Evolutionary conservation across 106 monocot species (phyloP).

Genomic region (Allium sativum): DNA sequence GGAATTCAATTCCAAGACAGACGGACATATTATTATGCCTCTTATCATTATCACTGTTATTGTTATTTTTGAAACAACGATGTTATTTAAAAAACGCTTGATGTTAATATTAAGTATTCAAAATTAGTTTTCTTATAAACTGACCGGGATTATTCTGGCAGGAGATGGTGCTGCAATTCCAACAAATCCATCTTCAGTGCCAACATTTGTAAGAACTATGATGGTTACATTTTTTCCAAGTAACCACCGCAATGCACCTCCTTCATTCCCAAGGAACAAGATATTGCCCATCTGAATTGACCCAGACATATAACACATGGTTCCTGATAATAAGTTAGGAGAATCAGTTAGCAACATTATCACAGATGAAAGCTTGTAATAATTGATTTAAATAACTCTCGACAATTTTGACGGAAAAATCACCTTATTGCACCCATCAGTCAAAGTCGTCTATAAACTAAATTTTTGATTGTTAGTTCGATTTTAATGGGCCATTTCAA

Average conservation of each 20-base stretch:
- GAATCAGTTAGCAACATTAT: not conserved
- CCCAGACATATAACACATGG: conserved; percentile 86
- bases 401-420: no score
- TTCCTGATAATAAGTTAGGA: conserved; percentile 38
- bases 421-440: no score
- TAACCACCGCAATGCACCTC: conserved; percentile 84
- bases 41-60: no score
- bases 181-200: conserved; percentile 69
- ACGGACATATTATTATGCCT: no score
- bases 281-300: conserved; percentile 77
- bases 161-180: conserved; percentile 87
- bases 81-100: no score
- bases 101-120: not conserved
- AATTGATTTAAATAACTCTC: no score
- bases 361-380: not conserved
- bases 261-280: conserved; percentile 70
- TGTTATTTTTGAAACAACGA: no score
- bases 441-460: no score
- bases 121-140: conserved; percentile 10
- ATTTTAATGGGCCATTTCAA: no score
- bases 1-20: no score
- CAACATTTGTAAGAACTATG: conserved; percentile 60
- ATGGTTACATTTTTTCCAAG: conserved; percentile 69
- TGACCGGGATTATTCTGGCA: conserved; percentile 81
- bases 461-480: no score